Evolutionary conservation across 495 filamentous ascomycete genomes (phyloP).

Genomic region (Aspergillus baeticus): DNA sequence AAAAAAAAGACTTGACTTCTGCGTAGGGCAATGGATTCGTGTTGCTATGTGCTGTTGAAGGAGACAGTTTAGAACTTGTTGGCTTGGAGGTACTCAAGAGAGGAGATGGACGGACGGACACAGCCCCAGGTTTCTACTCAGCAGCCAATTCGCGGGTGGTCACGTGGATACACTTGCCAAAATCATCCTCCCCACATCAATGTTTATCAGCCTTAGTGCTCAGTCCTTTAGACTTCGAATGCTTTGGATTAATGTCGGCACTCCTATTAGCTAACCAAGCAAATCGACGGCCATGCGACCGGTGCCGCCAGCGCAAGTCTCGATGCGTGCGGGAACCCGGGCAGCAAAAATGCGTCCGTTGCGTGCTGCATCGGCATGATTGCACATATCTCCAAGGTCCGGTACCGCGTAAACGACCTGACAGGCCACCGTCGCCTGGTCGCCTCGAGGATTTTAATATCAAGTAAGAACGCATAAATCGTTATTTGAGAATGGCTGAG

Average conservation of each 20-base stretch:
- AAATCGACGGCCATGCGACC: constrained; percentile 17
- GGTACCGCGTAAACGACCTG: constrained; percentile 7
- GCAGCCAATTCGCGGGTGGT: neutral
- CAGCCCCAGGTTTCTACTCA: too few species aligned
- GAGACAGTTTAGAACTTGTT: too few species aligned
- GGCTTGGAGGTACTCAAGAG: too few species aligned
- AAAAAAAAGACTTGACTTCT: too few species aligned
- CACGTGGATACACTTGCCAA: neutral
- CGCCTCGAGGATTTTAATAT: neutral
- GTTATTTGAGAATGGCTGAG: neutral
- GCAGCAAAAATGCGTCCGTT: constrained; percentile 18
- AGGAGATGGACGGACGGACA: too few species aligned
- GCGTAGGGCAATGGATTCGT: too few species aligned
- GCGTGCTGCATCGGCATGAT: constrained; percentile 14
- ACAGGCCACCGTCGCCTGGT: constrained; percentile 2
- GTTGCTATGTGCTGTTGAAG: too few species aligned
- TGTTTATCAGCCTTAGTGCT: neutral
- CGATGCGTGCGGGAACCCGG: constrained; percentile 16
- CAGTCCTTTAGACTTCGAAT: too few species aligned
- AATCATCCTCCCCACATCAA: neutral
- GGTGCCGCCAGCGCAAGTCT: constrained; percentile 19
- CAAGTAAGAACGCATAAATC: neutral
- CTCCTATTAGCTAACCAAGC: neutral
- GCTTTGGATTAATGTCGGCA: neutral
- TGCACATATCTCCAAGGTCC: constrained; percentile 21